Evolutionary conservation across 768 basidiomycete genomes (phyloP).

Genomic region (Phaeotremella skinneri): DNA sequence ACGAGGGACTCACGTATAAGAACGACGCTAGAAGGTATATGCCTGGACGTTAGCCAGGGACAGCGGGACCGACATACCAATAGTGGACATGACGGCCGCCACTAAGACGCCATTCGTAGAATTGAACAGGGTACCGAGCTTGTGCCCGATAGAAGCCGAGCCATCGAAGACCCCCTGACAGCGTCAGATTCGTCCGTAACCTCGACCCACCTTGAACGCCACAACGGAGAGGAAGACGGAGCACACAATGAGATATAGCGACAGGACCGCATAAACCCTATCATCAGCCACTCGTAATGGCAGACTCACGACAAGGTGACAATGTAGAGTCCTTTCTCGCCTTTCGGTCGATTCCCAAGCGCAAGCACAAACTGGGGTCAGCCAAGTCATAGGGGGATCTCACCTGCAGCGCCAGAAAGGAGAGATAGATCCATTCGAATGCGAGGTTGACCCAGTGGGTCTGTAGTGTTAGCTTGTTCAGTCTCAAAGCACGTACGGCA

Average conservation of each 20-base stretch:
- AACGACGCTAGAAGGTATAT: conserved; percentile 82
- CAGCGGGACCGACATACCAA: conserved; percentile 57
- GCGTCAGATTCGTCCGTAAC: not conserved
- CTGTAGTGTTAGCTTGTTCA: conserved; percentile 53
- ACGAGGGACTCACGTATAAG: conserved; percentile 65
- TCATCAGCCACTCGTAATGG: not conserved
- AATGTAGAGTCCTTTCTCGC: conserved; percentile 60
- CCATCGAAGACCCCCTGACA: conserved; percentile 33
- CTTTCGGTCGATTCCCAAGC: conserved; percentile 81
- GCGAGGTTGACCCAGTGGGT: conserved; percentile 83
- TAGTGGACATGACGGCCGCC: conserved; percentile 83
- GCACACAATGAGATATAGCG: conserved; percentile 80
- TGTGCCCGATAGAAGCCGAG: conserved; percentile 56
- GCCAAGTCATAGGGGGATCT: conserved; percentile 17
- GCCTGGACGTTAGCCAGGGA: conserved; percentile 50
- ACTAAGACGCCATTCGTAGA: conserved; percentile 77
- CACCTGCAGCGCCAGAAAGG: conserved; percentile 75
- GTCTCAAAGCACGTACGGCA: conserved; percentile 59
- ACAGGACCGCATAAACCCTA: conserved; percentile 79
- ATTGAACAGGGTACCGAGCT: conserved; percentile 65
- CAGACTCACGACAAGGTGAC: conserved; percentile 32
- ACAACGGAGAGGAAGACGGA: conserved; percentile 78
- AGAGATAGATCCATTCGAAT: conserved; percentile 82
- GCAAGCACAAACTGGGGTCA: conserved; percentile 62
- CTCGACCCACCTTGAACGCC: conserved; percentile 66